A percentile compares a stretch with the other conserved stretches of the same genome.
Conservation (phyloP, 2,329 filamentous ascomycete genomes). For the Rutstroemia sp. region DNA sequence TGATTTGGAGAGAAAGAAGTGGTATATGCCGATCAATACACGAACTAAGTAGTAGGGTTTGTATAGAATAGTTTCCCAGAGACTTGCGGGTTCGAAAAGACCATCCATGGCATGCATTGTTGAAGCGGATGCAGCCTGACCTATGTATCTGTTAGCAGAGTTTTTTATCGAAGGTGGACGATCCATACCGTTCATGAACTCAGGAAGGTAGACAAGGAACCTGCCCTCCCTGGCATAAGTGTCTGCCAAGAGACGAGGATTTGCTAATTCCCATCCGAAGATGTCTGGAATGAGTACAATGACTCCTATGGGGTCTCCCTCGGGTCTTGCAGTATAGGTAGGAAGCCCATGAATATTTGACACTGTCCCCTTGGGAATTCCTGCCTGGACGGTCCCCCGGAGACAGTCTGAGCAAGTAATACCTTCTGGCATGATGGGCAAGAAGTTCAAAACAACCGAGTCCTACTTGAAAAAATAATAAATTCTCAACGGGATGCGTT, state of each 20-base stretch:
- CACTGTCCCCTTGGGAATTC: background rate
- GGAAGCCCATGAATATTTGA: constrained; percentile 35
- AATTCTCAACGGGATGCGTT: background rate
- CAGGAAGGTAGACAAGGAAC: constrained; percentile 41
- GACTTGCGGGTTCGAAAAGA: constrained; percentile 24
- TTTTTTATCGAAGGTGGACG: background rate
- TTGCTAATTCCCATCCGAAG: constrained; percentile 43
- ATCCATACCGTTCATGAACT: constrained; percentile 41
- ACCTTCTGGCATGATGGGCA: background rate
- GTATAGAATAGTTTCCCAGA: constrained; percentile 10
- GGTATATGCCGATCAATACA: constrained; percentile 30
- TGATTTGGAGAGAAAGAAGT: constrained; percentile 24
- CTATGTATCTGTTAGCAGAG: background rate
- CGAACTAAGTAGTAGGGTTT: constrained; percentile 37
- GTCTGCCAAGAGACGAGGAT: constrained; percentile 42
- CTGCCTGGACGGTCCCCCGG: background rate
- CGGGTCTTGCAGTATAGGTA: constrained; percentile 37
- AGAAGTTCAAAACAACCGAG: background rate
- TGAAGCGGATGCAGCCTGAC: background rate
- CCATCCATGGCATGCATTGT: constrained; percentile 19
- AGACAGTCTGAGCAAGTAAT: background rate
- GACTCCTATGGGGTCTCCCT: constrained; percentile 33
- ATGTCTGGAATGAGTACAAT: constrained; percentile 43
- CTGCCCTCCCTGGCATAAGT: constrained; percentile 38
- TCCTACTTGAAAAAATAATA: background rate